Base-by-base conservation (phyloP, 1,139 yeast species). In the Sugiyamaella paludigena region DNA sequence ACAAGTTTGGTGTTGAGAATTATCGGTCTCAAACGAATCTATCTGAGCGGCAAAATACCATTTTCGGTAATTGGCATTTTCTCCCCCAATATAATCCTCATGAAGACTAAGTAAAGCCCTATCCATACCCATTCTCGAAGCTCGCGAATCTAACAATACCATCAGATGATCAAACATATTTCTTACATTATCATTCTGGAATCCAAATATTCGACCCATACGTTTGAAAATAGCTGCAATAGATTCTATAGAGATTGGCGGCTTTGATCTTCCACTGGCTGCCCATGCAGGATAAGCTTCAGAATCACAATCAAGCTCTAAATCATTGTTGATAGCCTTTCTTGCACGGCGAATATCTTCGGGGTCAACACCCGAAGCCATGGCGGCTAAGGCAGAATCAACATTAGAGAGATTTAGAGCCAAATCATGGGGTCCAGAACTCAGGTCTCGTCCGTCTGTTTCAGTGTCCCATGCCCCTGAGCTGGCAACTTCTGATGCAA, bases 71-170 rank as follows among this genome's bases (percentile, higher is more conserved):
- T 84, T 84, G 12, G 91, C 73, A 57, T 80, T 72, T 27, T 76
- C 73, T 2, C 91, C 91, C 13, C 87, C 87, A 60, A 84, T 83
- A 68, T 84, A 84, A 65, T 84, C 92, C 24, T 87, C 85, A 64
- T 84, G 92, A 54, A 84, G 72, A 46, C 85, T 78, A 52, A 78
- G 72, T 55, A 84, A 75, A 36, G 91, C 89, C 63, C 79, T 80
- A 24, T 81, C 78, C 13, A 87, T 84, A 13, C 84, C 76, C 84
- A 83, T 80, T 66, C 92, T 76, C 29, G 88, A 81, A 16, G 89
- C 76, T 64, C 91, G 75, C 7, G 91, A 84, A 64, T 84, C 92
- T 60, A 84, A 75, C 65, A 83, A 76, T 46, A 83, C 79, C 89
- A 84, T 82, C 58, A 84, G 78, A 65, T 81, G 83, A 64, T 84